Conservation (phyloP, 208 protist species). For the Acanthamoeba royreba region DNA sequence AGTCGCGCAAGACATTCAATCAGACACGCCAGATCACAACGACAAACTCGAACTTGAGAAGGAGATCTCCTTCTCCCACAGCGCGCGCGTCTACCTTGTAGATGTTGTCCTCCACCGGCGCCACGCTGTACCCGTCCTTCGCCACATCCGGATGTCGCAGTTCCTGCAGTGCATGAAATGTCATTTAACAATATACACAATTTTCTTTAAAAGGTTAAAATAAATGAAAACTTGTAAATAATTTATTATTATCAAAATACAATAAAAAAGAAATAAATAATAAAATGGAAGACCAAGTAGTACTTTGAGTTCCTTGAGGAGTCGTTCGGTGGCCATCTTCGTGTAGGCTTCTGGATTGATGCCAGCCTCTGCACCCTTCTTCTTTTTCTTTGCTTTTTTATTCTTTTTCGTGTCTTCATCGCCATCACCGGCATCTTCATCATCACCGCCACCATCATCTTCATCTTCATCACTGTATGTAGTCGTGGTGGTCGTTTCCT, state of each 20-base stretch:
- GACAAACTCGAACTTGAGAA: neutral
- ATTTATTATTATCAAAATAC: neutral
- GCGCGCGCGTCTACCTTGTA: too few relatives aligned
- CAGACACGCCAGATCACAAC: too few relatives aligned
- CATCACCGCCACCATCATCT: neutral
- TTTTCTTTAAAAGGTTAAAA: too few relatives aligned
- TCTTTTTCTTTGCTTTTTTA: neutral
- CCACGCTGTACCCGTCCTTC: neutral
- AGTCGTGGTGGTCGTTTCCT: too few relatives aligned
- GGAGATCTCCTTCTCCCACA: too few relatives aligned
- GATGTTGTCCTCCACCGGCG: neutral
- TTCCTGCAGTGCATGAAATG: neutral
- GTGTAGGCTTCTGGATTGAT: neutral
- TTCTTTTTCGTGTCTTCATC: neutral
- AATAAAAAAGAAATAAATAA: neutral
- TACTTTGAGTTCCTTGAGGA: neutral
- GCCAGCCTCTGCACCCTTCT: too few relatives aligned
- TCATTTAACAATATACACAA: neutral
- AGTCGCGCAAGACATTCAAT: too few relatives aligned
- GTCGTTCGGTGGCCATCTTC: neutral
- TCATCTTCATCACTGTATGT: neutral
- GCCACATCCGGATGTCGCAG: neutral
- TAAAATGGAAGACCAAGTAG: too few relatives aligned
- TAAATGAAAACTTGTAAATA: too few relatives aligned
- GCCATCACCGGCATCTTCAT: neutral